phyloP scores from a whole-genome alignment of 371 early-diverging fungal species.

The Mucor indicus region DNA sequence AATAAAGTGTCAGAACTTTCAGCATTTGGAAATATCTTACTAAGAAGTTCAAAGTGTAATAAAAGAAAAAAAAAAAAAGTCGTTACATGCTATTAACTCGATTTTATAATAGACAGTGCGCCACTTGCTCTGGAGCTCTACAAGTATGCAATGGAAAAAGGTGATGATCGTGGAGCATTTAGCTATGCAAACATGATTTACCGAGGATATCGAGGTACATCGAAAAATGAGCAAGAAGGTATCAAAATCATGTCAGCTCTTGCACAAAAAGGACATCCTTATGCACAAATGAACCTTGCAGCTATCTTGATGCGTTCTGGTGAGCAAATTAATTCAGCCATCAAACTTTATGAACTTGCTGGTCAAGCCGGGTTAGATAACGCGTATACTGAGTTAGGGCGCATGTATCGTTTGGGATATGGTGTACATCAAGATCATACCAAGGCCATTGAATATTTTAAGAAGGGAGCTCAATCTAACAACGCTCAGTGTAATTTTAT shows the following conservation, averaged over 20 bases:
- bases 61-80: background rate
- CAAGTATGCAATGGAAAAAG: constrained; percentile 36
- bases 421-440: constrained; percentile 46
- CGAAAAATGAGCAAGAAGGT: constrained; percentile 33
- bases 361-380: constrained; percentile 28
- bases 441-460: constrained; percentile 41
- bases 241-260: constrained; percentile 33
- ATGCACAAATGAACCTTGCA: constrained; percentile 50
- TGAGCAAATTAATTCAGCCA: constrained; percentile 22
- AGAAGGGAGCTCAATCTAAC: constrained; percentile 33
- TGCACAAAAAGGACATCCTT: constrained; percentile 47
- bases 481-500: constrained; percentile 45
- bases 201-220: constrained; percentile 33
- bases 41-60: constrained; percentile 25
- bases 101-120: constrained; percentile 18
- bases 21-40: constrained; percentile 20
- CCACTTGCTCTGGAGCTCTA: constrained; percentile 39
- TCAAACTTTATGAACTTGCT: constrained; percentile 46
- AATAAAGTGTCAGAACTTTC: constrained; percentile 12
- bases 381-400: constrained; percentile 43
- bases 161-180: constrained; percentile 45
- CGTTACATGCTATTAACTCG: too few relatives aligned
- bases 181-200: constrained; percentile 50
- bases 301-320: constrained; percentile 42
- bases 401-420: constrained; percentile 47